Evolutionary conservation across 108 stramenopile genomes (phyloP).

Genomic region (Skeletonema marinoi): DNA sequence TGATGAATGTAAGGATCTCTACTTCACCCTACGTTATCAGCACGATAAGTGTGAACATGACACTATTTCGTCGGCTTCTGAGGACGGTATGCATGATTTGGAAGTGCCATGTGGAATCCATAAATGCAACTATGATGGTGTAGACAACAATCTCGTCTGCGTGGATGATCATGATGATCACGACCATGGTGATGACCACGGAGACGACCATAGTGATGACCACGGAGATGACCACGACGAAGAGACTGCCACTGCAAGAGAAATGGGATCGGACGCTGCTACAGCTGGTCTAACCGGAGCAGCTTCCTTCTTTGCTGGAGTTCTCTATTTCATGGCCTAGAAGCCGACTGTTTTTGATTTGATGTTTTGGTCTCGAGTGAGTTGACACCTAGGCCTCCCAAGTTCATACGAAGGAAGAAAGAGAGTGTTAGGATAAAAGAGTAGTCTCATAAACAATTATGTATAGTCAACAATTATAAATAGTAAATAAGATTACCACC

Average conservation of each 20-base stretch:
- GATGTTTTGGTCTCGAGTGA: neutral
- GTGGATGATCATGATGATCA: slow-evolving; percentile 4
- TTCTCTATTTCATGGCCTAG: neutral
- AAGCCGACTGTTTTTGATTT: neutral
- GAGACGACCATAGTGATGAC: neutral
- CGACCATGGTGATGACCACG: too few species aligned
- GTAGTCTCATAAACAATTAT: too few species aligned
- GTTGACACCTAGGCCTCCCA: neutral
- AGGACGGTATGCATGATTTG: slow-evolving; percentile 23
- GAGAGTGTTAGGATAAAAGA: too few species aligned
- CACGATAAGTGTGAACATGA: slow-evolving; percentile 29
- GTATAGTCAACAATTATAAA: too few species aligned
- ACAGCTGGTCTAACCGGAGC: neutral
- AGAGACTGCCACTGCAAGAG: neutral
- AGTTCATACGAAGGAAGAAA: too few species aligned
- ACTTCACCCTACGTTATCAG: slow-evolving; percentile 1
- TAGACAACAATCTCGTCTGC: slow-evolving; percentile 5
- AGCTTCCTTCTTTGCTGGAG: neutral
- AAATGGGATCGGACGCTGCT: neutral
- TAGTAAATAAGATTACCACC: too few species aligned
- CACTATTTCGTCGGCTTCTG: slow-evolving; percentile 5
- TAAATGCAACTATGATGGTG: slow-evolving; percentile 14
- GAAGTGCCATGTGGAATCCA: slow-evolving; percentile 16
- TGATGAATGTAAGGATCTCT: slow-evolving; percentile 22
- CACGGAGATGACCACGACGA: neutral